Evolutionary conservation across 371 early-diverging fungal species (phyloP).

Genomic region (Fennellomyces sp.): DNA sequence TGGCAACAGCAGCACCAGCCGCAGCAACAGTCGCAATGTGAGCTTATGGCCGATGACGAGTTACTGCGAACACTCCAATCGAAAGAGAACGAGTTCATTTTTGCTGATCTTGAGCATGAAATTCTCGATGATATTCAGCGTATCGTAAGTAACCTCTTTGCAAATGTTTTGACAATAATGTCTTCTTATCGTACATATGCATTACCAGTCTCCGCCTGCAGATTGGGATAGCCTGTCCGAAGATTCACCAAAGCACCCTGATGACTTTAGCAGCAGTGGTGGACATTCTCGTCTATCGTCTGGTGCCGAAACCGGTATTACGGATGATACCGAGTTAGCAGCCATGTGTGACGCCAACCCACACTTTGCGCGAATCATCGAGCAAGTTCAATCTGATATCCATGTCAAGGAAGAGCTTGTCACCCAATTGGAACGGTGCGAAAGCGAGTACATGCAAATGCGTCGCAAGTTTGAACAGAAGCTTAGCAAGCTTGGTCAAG

Average conservation of each 20-base stretch:
- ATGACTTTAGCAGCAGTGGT: neutral
- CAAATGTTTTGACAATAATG: too few relatives aligned
- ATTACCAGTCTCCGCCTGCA: slow-evolving; percentile 9
- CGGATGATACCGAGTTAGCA: slow-evolving; percentile 7
- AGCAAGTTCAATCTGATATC: slow-evolving; percentile 71
- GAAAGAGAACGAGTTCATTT: slow-evolving; percentile 17
- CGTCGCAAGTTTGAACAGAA: slow-evolving; percentile 71
- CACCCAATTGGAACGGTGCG: slow-evolving; percentile 55
- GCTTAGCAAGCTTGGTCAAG: slow-evolving; percentile 42
- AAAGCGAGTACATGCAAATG: slow-evolving; percentile 57
- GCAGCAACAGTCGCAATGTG: slow-evolving; percentile 5
- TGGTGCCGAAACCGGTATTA: slow-evolving; percentile 5
- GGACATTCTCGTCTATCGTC: slow-evolving; percentile 13
- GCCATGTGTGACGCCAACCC: slow-evolving; percentile 23
- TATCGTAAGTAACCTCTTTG: neutral
- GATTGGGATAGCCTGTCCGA: slow-evolving; percentile 5
- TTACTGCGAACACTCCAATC: slow-evolving; percentile 8
- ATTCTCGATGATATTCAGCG: slow-evolving; percentile 7
- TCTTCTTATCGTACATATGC: neutral
- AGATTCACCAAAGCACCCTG: neutral
- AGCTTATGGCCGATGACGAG: slow-evolving; percentile 12
- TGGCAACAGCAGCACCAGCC: slow-evolving; percentile 3
- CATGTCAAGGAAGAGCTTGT: slow-evolving; percentile 63
- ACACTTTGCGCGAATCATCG: slow-evolving; percentile 45
- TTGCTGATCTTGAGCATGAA: slow-evolving; percentile 11